Evolutionary conservation across 169 alveolate genomes (phyloP), one percentile per base, ranked within the genome.

Genomic region (Theileria parva): DNA sequence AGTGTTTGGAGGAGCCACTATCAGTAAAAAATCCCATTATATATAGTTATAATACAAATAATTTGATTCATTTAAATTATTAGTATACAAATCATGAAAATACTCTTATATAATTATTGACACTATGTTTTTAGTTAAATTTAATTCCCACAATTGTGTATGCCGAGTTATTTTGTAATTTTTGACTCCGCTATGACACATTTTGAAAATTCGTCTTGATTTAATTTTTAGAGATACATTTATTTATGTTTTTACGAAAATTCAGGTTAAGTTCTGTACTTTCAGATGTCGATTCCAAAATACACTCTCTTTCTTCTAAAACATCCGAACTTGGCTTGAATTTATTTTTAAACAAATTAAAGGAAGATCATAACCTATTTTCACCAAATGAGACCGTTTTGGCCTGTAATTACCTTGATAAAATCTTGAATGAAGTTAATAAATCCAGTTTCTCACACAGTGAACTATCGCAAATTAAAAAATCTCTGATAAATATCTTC

Each of bases 381-480:
- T 23, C 86, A 7, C 85, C 86, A n/a, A 11, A 50, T 3, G 89
- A 83, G 25, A 28, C 57, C 21, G 65, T 83, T n/a, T 28, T 19
- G 15, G 89, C 81, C 23, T 76, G 81, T 0, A 74, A 59, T 5
- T n/a, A n/a, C 23, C 27, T 83, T 12, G 13, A 23, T 30, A 23
- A 63, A 30, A 63, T 63, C 4, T 7, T 25, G 19, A 48, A 27
- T 27, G 67, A 19, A 11, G 4, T 17, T 9, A 5, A 9, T 7
- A 23, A 21, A 53, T 21, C 39, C 23, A 37, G 30, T 37, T n/a
- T 17, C 8, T 30, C 51, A 21, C 73, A 39, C 19, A 11, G 32
- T 19, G 70, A 69, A 11, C 11, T 34, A 11, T 19, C 39, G 28
- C 78, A 67, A 11, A 23, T 77, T 21, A 39, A 48, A 39, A 53